phyloP scores from a whole-genome alignment of 257 asterid species.

The Ocimum tenuiflorum region DNA sequence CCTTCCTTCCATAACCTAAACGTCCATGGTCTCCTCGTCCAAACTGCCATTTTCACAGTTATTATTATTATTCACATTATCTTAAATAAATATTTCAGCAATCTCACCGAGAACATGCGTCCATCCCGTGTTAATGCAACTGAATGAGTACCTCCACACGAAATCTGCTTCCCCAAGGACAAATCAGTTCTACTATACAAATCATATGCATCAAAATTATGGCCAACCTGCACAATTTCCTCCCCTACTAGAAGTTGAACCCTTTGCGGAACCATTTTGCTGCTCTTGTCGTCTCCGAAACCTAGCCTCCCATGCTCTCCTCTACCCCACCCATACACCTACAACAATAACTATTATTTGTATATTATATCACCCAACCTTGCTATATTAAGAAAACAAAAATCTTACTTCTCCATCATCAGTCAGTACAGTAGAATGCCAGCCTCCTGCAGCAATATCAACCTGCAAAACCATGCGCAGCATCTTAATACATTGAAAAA shows the following conservation, averaged over 20 bases:
- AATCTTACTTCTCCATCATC: conserved; percentile 76
- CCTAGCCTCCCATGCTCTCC: conserved; percentile 99
- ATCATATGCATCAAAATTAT: conserved; percentile 2
- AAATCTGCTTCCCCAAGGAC: conserved; percentile 48
- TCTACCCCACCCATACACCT: conserved; percentile 99
- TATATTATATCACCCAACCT: not conserved
- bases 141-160: conserved; percentile 99
- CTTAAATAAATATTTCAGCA: too few relatives aligned
- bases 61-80: too few relatives aligned
- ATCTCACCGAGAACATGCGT: conserved; percentile 77
- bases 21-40: conserved; percentile 99
- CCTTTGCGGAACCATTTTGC: conserved; percentile 98
- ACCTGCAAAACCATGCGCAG: conserved; percentile 46
- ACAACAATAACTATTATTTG: conserved; percentile 2
- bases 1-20: conserved; percentile 84
- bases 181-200: too few relatives aligned
- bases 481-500: not conserved
- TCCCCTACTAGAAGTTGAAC: conserved; percentile 87
- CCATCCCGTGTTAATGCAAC: conserved; percentile 89
- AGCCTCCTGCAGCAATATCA: conserved; percentile 98
- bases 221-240: conserved; percentile 76
- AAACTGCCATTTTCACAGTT: conserved; percentile 45
- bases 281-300: conserved; percentile 97
- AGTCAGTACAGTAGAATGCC: conserved; percentile 98
- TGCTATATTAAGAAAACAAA: not conserved